Evolutionary conservation across 768 basidiomycete species (phyloP).

Genomic region (Pleurotus sapidus): DNA sequence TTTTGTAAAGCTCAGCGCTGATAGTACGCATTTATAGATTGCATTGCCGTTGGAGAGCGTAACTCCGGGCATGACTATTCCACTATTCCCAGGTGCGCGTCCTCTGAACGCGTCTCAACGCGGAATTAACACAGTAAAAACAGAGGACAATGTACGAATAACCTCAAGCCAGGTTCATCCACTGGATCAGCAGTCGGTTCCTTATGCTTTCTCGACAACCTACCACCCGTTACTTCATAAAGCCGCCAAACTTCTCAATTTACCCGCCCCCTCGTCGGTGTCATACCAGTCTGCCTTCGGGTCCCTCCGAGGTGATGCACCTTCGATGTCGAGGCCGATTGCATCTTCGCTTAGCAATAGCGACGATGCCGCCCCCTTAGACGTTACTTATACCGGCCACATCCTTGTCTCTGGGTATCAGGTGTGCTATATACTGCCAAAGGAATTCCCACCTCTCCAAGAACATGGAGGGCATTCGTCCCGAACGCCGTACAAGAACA

Average conservation of each 20-base stretch:
- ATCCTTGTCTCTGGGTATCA: conserved; percentile 77
- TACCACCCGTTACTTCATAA: conserved; percentile 62
- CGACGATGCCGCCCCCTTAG: conserved; percentile 42
- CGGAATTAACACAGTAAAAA: background rate
- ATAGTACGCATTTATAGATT: conserved; percentile 36
- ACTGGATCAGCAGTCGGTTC: conserved; percentile 63
- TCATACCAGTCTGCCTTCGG: conserved; percentile 60
- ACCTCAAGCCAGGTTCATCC: conserved; percentile 74
- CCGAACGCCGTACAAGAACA: conserved; percentile 27
- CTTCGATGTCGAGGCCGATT: conserved; percentile 25
- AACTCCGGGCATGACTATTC: conserved; percentile 64
- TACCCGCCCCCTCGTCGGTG: conserved; percentile 57
- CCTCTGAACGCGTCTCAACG: background rate
- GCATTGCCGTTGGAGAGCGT: conserved; percentile 65
- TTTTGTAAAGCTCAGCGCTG: background rate
- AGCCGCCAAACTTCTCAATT: conserved; percentile 66
- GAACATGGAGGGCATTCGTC: conserved; percentile 16
- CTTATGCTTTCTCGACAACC: conserved; percentile 71
- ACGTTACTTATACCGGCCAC: conserved; percentile 68
- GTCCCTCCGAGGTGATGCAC: conserved; percentile 31
- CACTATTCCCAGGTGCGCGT: conserved; percentile 67
- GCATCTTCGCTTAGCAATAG: conserved; percentile 21
- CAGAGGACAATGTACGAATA: conserved; percentile 82
- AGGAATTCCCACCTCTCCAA: conserved; percentile 46
- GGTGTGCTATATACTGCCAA: conserved; percentile 75